phyloP scores from a whole-genome alignment of 441 rosid species.

The Bocquillonia castaneifolia region DNA sequence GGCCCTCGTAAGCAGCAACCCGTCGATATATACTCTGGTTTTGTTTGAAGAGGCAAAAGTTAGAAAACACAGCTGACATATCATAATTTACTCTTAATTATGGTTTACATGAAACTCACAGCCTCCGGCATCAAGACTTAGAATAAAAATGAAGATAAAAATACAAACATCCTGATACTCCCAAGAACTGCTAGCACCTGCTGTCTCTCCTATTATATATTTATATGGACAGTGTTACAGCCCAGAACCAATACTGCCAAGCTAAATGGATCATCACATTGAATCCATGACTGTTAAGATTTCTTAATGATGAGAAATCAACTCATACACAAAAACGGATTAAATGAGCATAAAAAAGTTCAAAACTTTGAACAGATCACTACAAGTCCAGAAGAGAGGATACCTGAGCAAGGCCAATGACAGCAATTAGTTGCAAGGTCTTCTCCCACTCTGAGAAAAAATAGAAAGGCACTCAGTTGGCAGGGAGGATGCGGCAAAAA shows the following conservation, averaged over 20 bases:
- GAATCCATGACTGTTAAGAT: too few species aligned
- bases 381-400: constrained; percentile 12
- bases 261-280: background rate
- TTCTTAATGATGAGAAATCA: background rate
- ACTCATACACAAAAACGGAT: background rate
- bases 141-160: background rate
- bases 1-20: constrained; percentile 51
- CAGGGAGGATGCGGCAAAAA: constrained; percentile 4
- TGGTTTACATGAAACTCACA: background rate
- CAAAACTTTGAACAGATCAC: constrained; percentile 15
- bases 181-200: too few species aligned
- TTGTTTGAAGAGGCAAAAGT: constrained; percentile 12
- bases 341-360: background rate
- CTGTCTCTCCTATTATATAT: too few species aligned
- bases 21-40: constrained; percentile 67
- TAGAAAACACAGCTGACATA: constrained; percentile 11
- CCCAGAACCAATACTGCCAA: background rate
- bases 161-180: background rate
- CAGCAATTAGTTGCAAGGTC: constrained; percentile 72
- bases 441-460: constrained; percentile 79
- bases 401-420: constrained; percentile 70
- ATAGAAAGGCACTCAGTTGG: constrained; percentile 13
- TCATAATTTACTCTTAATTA: background rate
- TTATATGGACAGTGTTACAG: background rate
- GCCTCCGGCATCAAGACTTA: background rate